Evolutionary conservation across 495 filamentous ascomycete genomes (phyloP), one percentile per base, ranked within the genome.

Genomic region (Penicillium paxilli): DNA sequence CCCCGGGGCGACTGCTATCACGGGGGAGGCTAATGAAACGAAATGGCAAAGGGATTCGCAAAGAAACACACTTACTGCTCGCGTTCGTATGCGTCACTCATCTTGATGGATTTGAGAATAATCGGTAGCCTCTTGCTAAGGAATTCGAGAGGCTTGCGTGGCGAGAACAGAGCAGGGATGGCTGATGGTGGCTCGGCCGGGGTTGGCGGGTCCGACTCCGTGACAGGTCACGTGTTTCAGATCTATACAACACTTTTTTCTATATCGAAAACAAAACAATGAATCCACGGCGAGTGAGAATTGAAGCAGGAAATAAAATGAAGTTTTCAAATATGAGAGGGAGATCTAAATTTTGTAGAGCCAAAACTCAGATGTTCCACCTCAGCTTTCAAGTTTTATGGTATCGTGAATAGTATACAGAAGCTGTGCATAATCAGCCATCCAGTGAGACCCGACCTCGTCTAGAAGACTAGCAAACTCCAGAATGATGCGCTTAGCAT

Each of bases 1-100:
- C 10, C 38, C 38, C 8, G 16, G 44, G 44, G 24, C 23, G 25
- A 7, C 16, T 44, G 40, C n/a, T n/a, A n/a, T n/a, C n/a, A n/a
- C n/a, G n/a, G n/a, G 7, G 11, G 16, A 54, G 23, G 17, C 21
- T 44, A 25, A 44, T 37, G 2, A 28, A 14, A 28, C 21, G 20
- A 24, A 20, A 24, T 14, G 14, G 21, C 40, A 8, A 4, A 5
- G 1, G 2, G 19, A 42, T 19, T 12, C 16, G n/a, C 16, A 24
- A 21, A 19, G 19, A 10, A 21, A 25, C 5, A 28, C 51, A 64
- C 68, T 16, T 80, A 86, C 84, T 82, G 72, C 77, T 98, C 93
- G 67, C 93, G 90, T 77, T 96, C 91, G 77, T 95, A 98, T 58
- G 92, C 85, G 71, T 96, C 92, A 26, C 91, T 92, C 93, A 97